Conservation (phyloP, 371 early-diverging fungal species). For the Syncephalastrum sp. region DNA sequence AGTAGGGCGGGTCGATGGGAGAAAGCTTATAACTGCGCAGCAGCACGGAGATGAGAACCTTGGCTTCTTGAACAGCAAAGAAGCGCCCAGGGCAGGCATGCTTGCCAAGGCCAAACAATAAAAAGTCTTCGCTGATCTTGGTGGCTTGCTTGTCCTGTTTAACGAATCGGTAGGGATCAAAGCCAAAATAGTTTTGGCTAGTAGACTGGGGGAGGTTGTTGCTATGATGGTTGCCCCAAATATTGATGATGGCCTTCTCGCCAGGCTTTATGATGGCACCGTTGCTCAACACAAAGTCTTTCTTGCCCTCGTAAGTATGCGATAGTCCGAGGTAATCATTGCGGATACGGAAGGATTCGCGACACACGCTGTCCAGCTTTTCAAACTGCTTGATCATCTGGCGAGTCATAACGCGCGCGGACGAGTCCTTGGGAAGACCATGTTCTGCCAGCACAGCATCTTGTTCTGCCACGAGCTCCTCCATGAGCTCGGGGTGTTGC, state of each 20-base stretch:
- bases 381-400: conserved; percentile 33
- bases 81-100: conserved; percentile 31
- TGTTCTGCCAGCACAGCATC: conserved; percentile 21
- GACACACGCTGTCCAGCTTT: conserved; percentile 49
- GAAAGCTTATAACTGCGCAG: conserved; percentile 18
- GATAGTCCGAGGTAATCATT: conserved; percentile 18
- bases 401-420: conserved; percentile 19
- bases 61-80: conserved; percentile 31
- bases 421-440: conserved; percentile 1
- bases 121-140: conserved; percentile 38
- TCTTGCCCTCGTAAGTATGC: conserved; percentile 30
- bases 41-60: conserved; percentile 20
- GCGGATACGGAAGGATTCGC: conserved; percentile 40
- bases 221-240: conserved; percentile 20
- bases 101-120: conserved; percentile 57
- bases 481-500: conserved; percentile 36
- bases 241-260: conserved; percentile 17
- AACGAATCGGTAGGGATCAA: conserved; percentile 48
- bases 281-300: conserved; percentile 30
- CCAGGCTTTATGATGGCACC: conserved; percentile 45
- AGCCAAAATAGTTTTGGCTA: conserved; percentile 19
- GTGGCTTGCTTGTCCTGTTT: conserved; percentile 34
- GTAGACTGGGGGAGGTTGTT: conserved; percentile 11
- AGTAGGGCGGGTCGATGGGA: conserved; percentile 5
- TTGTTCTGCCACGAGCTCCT: conserved; percentile 46